These are phyloP conservation scores for Crassisporium funariophilum DNA, from an alignment of 768 basidiomycete species.

Conservation along the genomic window DNA sequence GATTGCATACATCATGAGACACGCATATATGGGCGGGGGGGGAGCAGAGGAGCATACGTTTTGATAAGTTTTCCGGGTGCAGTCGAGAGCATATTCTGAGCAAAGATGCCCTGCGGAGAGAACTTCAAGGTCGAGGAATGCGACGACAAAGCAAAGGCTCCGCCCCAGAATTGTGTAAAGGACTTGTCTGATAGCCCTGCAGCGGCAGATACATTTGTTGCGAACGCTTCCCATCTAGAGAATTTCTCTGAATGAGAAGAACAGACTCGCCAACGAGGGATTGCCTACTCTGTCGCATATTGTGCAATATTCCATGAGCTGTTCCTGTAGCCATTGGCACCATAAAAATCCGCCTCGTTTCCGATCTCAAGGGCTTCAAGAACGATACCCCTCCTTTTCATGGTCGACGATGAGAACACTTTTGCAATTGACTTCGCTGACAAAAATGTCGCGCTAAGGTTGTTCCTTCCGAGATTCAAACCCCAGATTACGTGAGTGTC, in stretches of 20 bases:
- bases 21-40: not conserved
- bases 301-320: constrained; percentile 36
- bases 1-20: not conserved
- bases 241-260: not conserved
- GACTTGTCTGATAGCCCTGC: constrained; percentile 39
- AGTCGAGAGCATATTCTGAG: constrained; percentile 49
- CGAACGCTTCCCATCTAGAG: constrained; percentile 56
- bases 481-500: constrained; percentile 70
- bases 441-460: constrained; percentile 50
- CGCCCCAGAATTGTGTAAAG: constrained; percentile 48
- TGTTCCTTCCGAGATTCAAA: constrained; percentile 60
- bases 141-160: constrained; percentile 51
- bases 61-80: constrained; percentile 51
- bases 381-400: constrained; percentile 42
- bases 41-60: constrained; percentile 39
- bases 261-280: not conserved
- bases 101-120: constrained; percentile 63
- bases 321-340: constrained; percentile 44
- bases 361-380: constrained; percentile 63
- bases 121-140: constrained; percentile 50
- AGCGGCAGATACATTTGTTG: constrained; percentile 46
- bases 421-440: constrained; percentile 49
- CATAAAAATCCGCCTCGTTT: constrained; percentile 63
- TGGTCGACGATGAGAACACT: constrained; percentile 44
- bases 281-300: constrained; percentile 55